Evolutionary conservation across 768 basidiomycete species (phyloP).

Genomic region (Mycena rebaudengoi): DNA sequence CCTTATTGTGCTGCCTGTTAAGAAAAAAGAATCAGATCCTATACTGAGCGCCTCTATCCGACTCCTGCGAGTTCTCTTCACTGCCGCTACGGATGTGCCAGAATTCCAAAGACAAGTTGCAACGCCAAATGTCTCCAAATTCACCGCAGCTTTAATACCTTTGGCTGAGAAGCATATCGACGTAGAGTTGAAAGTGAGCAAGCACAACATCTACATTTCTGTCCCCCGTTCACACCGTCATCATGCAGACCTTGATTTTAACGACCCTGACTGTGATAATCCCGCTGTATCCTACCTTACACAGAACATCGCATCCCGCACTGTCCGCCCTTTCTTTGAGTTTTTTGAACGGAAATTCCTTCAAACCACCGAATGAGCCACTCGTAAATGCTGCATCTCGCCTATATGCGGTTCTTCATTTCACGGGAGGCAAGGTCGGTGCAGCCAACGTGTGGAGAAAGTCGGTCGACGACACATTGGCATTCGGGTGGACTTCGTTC

Average conservation of each 20-base stretch:
- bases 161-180: slow-evolving; percentile 62
- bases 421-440: slow-evolving; percentile 83
- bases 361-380: slow-evolving; percentile 46
- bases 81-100: slow-evolving; percentile 62
- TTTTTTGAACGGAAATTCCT: slow-evolving; percentile 63
- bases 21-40: slow-evolving; percentile 76
- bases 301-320: slow-evolving; percentile 60
- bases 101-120: slow-evolving; percentile 87
- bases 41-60: slow-evolving; percentile 70
- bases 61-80: slow-evolving; percentile 70
- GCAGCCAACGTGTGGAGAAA: slow-evolving; percentile 78
- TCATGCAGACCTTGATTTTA: slow-evolving; percentile 53
- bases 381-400: slow-evolving; percentile 59
- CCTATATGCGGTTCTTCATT: slow-evolving; percentile 70
- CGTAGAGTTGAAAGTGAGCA: slow-evolving; percentile 61
- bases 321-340: slow-evolving; percentile 64
- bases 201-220: not conserved
- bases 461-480: slow-evolving; percentile 73
- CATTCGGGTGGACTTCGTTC: slow-evolving; percentile 73
- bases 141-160: slow-evolving; percentile 63
- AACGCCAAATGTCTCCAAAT: slow-evolving; percentile 76
- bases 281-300: slow-evolving; percentile 71
- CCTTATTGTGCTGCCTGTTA: slow-evolving; percentile 36
- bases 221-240: not conserved
- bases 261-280: slow-evolving; percentile 64